Conservation (phyloP, 495 filamentous ascomycete species). For the Hyaloscypha hepaticicola region DNA sequence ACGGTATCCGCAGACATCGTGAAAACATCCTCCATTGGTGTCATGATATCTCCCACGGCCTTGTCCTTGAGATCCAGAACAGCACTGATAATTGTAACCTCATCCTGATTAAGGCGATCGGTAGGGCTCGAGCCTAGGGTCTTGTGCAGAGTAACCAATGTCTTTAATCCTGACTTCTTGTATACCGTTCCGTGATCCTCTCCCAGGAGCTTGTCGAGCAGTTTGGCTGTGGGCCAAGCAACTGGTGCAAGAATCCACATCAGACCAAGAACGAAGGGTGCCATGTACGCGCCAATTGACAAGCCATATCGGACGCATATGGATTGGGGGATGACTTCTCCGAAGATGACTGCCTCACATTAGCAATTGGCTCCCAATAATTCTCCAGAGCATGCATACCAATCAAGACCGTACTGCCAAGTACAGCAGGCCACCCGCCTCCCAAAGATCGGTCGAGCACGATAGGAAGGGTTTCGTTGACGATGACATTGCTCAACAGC, state of each 20-base stretch:
- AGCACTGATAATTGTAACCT: constrained; percentile 97
- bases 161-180: constrained; percentile 83
- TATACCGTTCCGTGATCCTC: constrained; percentile 83
- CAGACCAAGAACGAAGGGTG: constrained; percentile 78
- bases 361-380: constrained; percentile 25
- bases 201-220: constrained; percentile 72
- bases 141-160: constrained; percentile 88
- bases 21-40: constrained; percentile 95
- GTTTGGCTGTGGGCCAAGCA: constrained; percentile 75
- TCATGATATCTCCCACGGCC: constrained; percentile 93
- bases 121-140: constrained; percentile 77
- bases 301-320: constrained; percentile 95
- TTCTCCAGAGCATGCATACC: constrained; percentile 51
- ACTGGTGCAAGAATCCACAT: constrained; percentile 84
- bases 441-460: constrained; percentile 91
- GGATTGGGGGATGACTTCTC: constrained; percentile 92
- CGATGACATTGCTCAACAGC: constrained; percentile 93
- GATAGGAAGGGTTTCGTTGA: constrained; percentile 95
- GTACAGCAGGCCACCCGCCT: constrained; percentile 90
- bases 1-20: constrained; percentile 90
- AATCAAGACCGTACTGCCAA: constrained; percentile 90
- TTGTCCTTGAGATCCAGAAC: constrained; percentile 97
- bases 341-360: constrained; percentile 79
- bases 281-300: constrained; percentile 94
- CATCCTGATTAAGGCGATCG: constrained; percentile 91